phyloP scores from a whole-genome alignment of 108 stramenopile species.

The Mediolabrus comicus region DNA sequence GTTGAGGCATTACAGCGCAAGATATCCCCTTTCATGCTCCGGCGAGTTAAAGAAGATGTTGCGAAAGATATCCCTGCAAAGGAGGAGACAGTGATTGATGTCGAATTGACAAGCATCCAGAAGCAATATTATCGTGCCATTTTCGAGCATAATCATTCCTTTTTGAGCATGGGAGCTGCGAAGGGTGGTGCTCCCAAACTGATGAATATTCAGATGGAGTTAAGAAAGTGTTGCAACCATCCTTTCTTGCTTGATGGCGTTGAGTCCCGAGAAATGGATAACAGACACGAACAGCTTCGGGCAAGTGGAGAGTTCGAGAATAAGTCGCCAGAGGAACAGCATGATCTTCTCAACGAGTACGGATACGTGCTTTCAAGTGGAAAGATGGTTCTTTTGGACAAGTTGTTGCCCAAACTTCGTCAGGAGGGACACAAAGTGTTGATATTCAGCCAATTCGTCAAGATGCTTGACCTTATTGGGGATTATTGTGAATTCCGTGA shows the following conservation, averaged over 20 bases:
- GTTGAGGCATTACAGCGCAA: conserved; percentile 88
- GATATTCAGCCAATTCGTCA: conserved; percentile 95
- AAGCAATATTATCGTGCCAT: conserved; percentile 99
- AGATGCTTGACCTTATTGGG: conserved; percentile 94
- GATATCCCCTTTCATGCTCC: conserved; percentile 97
- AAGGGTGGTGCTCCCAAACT: conserved; percentile 82
- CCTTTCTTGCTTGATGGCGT: conserved; percentile 95
- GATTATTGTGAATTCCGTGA: conserved; percentile 92
- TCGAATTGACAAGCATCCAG: conserved; percentile 97
- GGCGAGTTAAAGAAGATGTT: conserved; percentile 97
- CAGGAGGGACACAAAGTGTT: conserved; percentile 97
- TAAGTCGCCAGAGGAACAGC: conserved; percentile 76
- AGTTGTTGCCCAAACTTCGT: conserved; percentile 95
- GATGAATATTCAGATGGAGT: conserved; percentile 99
- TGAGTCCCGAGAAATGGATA: conserved; percentile 90
- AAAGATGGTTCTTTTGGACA: conserved; percentile 99
- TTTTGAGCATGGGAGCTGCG: conserved; percentile 85
- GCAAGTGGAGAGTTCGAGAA: conserved; percentile 66
- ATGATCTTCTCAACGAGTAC: conserved; percentile 76
- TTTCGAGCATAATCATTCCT: conserved; percentile 95
- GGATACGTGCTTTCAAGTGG: conserved; percentile 89
- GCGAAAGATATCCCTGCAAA: conserved; percentile 98
- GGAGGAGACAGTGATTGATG: conserved; percentile 98
- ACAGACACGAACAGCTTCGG: conserved; percentile 69
- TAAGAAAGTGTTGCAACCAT: conserved; percentile 99